phyloP scores from a whole-genome alignment of 176 grass and related monocot genomes.

The Oryza brachyantha region DNA sequence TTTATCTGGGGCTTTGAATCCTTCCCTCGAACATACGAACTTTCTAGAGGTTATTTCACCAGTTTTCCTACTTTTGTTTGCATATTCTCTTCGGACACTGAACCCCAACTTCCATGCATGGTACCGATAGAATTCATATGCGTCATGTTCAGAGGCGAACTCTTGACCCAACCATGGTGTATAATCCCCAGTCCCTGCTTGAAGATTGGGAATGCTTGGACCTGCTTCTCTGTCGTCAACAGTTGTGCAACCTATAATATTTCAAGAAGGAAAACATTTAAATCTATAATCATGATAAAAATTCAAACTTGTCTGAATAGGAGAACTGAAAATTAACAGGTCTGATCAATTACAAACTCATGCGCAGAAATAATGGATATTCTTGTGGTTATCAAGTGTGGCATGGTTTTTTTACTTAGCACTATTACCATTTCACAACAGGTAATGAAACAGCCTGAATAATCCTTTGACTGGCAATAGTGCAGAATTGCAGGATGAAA shows the following conservation, averaged over 20 bases:
- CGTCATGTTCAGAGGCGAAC: slow-evolving; percentile 48
- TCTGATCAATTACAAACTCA: neutral
- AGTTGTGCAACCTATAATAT: slow-evolving; percentile 1
- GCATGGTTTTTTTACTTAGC: neutral
- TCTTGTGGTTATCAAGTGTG: neutral
- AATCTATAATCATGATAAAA: neutral
- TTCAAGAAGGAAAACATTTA: neutral
- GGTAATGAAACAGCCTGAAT: neutral
- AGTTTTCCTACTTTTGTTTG: slow-evolving; percentile 53
- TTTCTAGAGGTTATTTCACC: slow-evolving; percentile 49
- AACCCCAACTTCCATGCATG: slow-evolving; percentile 58
- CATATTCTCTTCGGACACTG: slow-evolving; percentile 42
- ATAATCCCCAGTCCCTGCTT: neutral
- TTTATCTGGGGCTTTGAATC: slow-evolving; percentile 55
- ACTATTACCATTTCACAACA: neutral
- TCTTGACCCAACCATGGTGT: slow-evolving; percentile 32
- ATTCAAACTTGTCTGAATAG: neutral
- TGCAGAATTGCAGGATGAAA: neutral
- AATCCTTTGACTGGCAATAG: neutral
- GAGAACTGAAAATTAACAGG: neutral
- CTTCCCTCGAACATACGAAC: slow-evolving; percentile 56
- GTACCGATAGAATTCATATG: slow-evolving; percentile 53
- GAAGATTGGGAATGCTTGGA: neutral
- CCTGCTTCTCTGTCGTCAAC: slow-evolving; percentile 6
- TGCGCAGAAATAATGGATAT: neutral